Evolutionary conservation across 495 filamentous ascomycete species (phyloP).

Genomic region (Aspergillus conjunctus): DNA sequence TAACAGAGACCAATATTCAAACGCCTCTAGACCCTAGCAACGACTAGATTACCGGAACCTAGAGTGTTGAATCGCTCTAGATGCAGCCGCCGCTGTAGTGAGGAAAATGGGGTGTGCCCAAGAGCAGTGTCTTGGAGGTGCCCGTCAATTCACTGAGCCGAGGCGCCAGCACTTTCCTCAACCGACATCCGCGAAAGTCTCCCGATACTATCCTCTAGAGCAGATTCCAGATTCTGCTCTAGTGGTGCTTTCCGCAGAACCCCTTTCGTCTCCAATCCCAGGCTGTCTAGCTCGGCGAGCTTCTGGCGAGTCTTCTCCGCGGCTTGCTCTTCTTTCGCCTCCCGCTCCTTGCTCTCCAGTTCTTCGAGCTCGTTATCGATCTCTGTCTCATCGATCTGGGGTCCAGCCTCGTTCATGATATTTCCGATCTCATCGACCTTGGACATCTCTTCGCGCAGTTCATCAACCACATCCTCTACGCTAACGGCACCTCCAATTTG

Average conservation of each 20-base stretch:
- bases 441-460: constrained; percentile 75
- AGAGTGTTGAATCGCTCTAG: too few species aligned
- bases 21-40: constrained; percentile 12
- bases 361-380: constrained; percentile 86
- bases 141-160: constrained; percentile 14
- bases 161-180: constrained; percentile 38
- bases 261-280: constrained; percentile 40
- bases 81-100: too few species aligned
- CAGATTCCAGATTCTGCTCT: constrained; percentile 32
- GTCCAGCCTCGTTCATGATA: constrained; percentile 65
- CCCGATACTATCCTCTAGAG: constrained; percentile 43
- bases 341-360: constrained; percentile 67
- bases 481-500: constrained; percentile 75
- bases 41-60: constrained; percentile 5
- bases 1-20: constrained; percentile 1
- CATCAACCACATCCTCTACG: constrained; percentile 74
- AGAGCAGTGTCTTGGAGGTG: too few species aligned
- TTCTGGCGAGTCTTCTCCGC: constrained; percentile 45
- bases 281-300: constrained; percentile 48
- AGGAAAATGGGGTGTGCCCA: too few species aligned
- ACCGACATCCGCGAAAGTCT: constrained; percentile 49
- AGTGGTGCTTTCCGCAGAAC: constrained; percentile 31
- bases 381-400: constrained; percentile 74
- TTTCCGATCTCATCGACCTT: constrained; percentile 80
- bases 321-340: constrained; percentile 56